These are phyloP conservation scores for Quambalaria eucalypti DNA, from an alignment of 1,284 basidiomycete species.

Conservation along the genomic window DNA sequence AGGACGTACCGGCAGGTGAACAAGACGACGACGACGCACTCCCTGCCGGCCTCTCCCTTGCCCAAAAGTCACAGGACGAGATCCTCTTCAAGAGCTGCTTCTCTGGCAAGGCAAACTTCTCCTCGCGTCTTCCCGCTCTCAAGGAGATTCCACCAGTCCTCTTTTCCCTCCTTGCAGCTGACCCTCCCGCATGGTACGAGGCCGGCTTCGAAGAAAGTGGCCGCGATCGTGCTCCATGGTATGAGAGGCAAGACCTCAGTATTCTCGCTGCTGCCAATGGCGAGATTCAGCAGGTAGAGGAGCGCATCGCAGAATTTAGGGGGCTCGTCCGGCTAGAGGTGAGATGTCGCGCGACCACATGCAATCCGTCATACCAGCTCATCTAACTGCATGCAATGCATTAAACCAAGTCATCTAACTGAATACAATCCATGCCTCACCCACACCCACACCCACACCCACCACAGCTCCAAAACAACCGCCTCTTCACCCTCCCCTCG, in stretches of 20 bases:
- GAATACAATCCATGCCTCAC: no score
- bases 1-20: conserved; percentile 4
- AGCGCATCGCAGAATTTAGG: conserved; percentile 23
- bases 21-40: conserved; percentile 2
- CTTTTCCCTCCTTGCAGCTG: conserved; percentile 25
- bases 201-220: conserved; percentile 20
- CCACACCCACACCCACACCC: no score
- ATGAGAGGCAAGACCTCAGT: conserved; percentile 22
- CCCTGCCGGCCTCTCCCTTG: conserved; percentile 9
- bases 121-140: conserved; percentile 23
- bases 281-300: conserved; percentile 19
- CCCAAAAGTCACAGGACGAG: conserved; percentile 17
- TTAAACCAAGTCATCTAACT: no score
- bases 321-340: conserved; percentile 28
- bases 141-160: conserved; percentile 15
- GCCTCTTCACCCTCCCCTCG: conserved; percentile 18
- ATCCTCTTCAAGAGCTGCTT: conserved; percentile 17
- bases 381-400: neutral
- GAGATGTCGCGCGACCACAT: no score
- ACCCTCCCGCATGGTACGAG: conserved; percentile 26
- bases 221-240: conserved; percentile 19
- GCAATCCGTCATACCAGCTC: neutral
- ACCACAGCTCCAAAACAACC: conserved; percentile 25
- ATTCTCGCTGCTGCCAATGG: conserved; percentile 27
- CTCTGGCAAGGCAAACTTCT: conserved; percentile 22